These are phyloP conservation scores for Endocarpon pusillum DNA, from an alignment of 495 filamentous ascomycete genomes.

Conservation along the genomic window DNA sequence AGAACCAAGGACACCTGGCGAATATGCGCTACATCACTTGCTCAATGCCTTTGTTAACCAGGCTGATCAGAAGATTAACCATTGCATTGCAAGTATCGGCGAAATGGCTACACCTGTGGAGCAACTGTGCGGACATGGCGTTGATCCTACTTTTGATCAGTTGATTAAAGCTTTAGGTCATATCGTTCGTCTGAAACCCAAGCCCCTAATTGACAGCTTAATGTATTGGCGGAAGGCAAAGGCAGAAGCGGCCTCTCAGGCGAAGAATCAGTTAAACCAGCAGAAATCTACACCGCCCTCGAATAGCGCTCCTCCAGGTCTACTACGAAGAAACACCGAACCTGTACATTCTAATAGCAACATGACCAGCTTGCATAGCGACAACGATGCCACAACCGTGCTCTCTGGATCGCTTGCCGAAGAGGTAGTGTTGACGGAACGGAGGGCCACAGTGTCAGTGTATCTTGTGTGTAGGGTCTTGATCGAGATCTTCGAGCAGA, in stretches of 20 bases:
- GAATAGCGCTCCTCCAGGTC: neutral
- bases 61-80: conserved; percentile 84
- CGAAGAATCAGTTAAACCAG: conserved; percentile 45
- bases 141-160: conserved; percentile 85
- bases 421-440: conserved; percentile 57
- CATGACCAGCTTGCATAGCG: conserved; percentile 12
- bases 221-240: conserved; percentile 96
- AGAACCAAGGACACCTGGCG: conserved; percentile 77
- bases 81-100: conserved; percentile 55
- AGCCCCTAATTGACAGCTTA: conserved; percentile 86
- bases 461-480: conserved; percentile 88
- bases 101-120: conserved; percentile 71
- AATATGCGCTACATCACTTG: conserved; percentile 90
- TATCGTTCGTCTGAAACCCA: conserved; percentile 85
- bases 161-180: conserved; percentile 83
- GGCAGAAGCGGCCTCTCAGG: conserved; percentile 60
- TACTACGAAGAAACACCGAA: conserved; percentile 36
- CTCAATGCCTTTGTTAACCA: conserved; percentile 75
- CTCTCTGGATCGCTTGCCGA: conserved; percentile 38
- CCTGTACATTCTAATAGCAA: conserved; percentile 19
- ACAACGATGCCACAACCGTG: conserved; percentile 13
- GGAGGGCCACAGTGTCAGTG: conserved; percentile 78
- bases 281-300: conserved; percentile 18
- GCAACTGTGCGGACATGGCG: conserved; percentile 72
- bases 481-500: conserved; percentile 86